Conservation (phyloP, 257 asterid species). For the Vinca minor region DNA sequence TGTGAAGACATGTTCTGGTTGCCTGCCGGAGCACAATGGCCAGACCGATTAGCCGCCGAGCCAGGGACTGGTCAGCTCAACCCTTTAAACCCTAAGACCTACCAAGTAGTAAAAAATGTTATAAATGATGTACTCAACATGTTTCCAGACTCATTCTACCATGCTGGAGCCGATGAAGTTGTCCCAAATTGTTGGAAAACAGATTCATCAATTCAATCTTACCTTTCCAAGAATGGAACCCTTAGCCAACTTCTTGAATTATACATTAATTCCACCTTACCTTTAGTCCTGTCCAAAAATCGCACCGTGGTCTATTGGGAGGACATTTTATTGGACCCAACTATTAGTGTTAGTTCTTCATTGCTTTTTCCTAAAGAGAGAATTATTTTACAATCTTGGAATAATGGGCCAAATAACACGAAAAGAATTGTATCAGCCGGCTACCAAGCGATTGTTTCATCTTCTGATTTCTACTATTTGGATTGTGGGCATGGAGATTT, state of each 20-base stretch:
- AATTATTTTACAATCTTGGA: conserved; percentile 84
- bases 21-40: conserved; percentile 53
- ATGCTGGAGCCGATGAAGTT: conserved; percentile 82
- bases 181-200: conserved; percentile 71
- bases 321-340: conserved; percentile 52
- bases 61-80: conserved; percentile 94
- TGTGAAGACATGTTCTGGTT: conserved; percentile 81
- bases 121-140: conserved; percentile 39
- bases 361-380: conserved; percentile 41
- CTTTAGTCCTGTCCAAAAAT: conserved; percentile 55
- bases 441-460: conserved; percentile 67
- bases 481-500: conserved; percentile 92
- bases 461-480: conserved; percentile 63
- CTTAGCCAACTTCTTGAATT: conserved; percentile 59
- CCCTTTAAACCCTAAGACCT: conserved; percentile 66
- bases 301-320: conserved; percentile 89
- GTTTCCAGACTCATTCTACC: conserved; percentile 74
- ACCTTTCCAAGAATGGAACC: conserved; percentile 52
- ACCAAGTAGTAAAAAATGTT: conserved; percentile 54
- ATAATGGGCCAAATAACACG: conserved; percentile 62
- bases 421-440: conserved; percentile 55
- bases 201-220: conserved; percentile 44
- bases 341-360: conserved; percentile 41
- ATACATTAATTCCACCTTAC: conserved; percentile 55
- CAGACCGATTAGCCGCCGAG: conserved; percentile 67